Conservation (phyloP, 1,284 basidiomycete genomes). For the Athelia psychrophila region DNA sequence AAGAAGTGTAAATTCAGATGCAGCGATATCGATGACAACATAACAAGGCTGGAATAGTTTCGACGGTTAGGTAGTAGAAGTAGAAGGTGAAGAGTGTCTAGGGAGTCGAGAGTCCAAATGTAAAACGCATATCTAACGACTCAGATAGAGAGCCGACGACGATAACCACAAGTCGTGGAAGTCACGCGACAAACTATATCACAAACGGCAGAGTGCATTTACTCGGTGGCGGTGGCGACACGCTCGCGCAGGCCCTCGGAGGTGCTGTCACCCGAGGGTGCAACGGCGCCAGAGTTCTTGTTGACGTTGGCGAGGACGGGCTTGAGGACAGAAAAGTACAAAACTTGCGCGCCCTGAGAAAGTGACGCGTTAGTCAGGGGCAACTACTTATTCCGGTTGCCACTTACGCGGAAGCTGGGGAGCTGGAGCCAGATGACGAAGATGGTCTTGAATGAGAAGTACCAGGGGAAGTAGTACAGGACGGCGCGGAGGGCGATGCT, state of each 20-base stretch:
- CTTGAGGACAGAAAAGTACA: conserved; percentile 68
- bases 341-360: conserved; percentile 69
- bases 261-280: conserved; percentile 19
- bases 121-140: conserved; percentile 5
- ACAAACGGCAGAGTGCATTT: conserved; percentile 1
- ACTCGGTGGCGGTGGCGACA: conserved; percentile 36
- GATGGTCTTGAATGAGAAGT: conserved; percentile 86
- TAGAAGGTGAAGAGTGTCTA: conserved; percentile 10
- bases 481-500: conserved; percentile 70
- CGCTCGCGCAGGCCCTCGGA: conserved; percentile 42
- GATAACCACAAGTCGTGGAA: too few relatives aligned
- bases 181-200: too few relatives aligned
- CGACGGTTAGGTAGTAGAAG: conserved; percentile 11
- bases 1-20: too few relatives aligned
- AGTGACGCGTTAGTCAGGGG: conserved; percentile 22
- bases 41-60: too few relatives aligned
- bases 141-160: too few relatives aligned
- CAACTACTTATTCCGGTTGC: conserved; percentile 5
- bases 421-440: conserved; percentile 89
- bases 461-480: conserved; percentile 86
- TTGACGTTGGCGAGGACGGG: conserved; percentile 60
- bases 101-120: conserved; percentile 6
- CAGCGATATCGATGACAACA: too few relatives aligned
- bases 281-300: conserved; percentile 22
- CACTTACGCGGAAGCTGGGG: conserved; percentile 74